phyloP scores from a whole-genome alignment of 345 rosid species.

The Gossypium bickii region DNA sequence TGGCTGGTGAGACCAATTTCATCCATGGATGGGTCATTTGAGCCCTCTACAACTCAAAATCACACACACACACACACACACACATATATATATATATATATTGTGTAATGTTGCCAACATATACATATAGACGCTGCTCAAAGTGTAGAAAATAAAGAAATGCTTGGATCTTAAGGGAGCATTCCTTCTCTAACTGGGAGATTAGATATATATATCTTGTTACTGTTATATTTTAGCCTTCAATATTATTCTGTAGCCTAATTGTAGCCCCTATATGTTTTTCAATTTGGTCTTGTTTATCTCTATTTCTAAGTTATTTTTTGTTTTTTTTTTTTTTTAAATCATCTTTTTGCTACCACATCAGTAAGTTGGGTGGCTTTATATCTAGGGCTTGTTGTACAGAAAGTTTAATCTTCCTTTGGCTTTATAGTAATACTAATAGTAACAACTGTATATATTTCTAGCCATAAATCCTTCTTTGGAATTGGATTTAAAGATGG shows the following conservation, averaged over 20 bases:
- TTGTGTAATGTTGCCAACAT: neutral
- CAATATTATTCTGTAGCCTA: neutral
- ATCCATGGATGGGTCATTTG: conserved; percentile 75
- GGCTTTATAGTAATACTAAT: no score
- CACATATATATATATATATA: neutral
- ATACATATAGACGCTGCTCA: neutral
- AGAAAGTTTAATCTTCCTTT: no score
- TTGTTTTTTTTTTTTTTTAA: no score
- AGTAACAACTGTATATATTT: no score
- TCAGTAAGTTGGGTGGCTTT: no score
- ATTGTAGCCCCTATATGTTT: neutral
- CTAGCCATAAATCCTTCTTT: no score
- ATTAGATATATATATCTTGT: neutral
- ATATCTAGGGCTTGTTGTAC: no score
- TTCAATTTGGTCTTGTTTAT: neutral
- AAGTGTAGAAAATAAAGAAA: neutral
- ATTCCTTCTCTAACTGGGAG: neutral
- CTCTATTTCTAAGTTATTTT: neutral
- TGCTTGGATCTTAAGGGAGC: conserved; percentile 6
- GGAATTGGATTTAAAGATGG: no score
- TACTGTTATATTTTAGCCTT: neutral
- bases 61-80: no score
- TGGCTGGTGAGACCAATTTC: conserved; percentile 63
- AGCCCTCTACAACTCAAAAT: conserved; percentile 7
- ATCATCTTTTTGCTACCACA: neutral